These are phyloP conservation scores for Coemansia sp. DNA, from an alignment of 192 early-diverging fungal genomes.

Conservation along the genomic window DNA sequence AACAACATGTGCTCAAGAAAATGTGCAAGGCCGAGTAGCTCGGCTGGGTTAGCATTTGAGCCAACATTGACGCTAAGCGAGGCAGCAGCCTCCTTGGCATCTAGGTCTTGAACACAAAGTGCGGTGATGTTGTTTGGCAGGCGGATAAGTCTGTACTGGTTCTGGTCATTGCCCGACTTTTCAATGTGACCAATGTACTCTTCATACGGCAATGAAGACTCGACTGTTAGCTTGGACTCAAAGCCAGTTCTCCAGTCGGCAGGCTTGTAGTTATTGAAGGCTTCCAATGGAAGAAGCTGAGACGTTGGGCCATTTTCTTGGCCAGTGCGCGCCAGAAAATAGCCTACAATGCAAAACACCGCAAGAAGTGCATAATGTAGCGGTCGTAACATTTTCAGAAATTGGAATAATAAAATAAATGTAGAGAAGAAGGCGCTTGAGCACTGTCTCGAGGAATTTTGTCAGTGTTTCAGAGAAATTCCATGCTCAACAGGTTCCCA, in stretches of 20 bases:
- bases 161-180: slow-evolving; percentile 59
- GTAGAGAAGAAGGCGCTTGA: no score
- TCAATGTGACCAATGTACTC: slow-evolving; percentile 38
- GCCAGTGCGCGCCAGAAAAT: no score
- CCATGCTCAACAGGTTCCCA: no score
- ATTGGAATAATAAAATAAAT: no score
- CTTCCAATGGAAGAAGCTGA: neutral
- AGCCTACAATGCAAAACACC: no score
- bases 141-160: slow-evolving; percentile 61
- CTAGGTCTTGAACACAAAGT: slow-evolving; percentile 61
- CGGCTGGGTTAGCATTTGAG: slow-evolving; percentile 58
- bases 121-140: slow-evolving; percentile 64
- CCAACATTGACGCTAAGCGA: slow-evolving; percentile 66
- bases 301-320: no score
- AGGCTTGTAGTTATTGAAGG: neutral
- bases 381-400: no score
- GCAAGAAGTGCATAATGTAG: no score
- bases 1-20: slow-evolving; percentile 73
- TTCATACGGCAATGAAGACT: slow-evolving; percentile 23
- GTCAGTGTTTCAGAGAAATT: no score
- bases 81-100: slow-evolving; percentile 59
- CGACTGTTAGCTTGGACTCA: slow-evolving; percentile 6
- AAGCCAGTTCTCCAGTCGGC: slow-evolving; percentile 14
- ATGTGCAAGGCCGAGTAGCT: slow-evolving; percentile 68
- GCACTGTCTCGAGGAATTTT: no score